These are phyloP conservation scores for Parascedosporium putredinis DNA, from an alignment of 2,329 filamentous ascomycete genomes.

Conservation along the genomic window DNA sequence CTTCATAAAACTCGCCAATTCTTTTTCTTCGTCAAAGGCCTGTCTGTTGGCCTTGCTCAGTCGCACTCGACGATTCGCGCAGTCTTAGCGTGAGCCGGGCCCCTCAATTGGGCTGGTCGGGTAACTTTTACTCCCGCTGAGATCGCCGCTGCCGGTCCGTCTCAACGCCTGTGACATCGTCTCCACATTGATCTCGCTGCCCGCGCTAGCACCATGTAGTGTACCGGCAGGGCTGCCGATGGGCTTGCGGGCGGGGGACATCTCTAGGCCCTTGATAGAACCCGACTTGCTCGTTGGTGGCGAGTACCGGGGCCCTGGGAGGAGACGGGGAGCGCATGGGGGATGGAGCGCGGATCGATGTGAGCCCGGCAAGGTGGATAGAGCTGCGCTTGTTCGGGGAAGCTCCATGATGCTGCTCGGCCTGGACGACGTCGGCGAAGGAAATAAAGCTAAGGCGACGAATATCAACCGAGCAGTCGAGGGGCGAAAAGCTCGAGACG, in stretches of 20 bases:
- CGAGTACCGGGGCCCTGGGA: constrained; percentile 59
- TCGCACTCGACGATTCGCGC: neutral
- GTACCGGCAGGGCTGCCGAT: constrained; percentile 54
- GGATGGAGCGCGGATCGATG: constrained; percentile 60
- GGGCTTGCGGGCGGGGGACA: constrained; percentile 51
- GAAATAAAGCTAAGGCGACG: constrained; percentile 88
- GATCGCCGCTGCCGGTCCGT: constrained; percentile 74
- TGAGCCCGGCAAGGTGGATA: constrained; percentile 57
- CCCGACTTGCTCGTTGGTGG: constrained; percentile 68
- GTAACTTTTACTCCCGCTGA: constrained; percentile 46
- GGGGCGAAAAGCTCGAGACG: constrained; percentile 62
- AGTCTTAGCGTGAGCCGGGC: constrained; percentile 9
- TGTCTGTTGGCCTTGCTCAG: neutral
- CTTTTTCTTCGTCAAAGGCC: neutral
- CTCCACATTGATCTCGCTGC: constrained; percentile 78
- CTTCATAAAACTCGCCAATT: too few species aligned
- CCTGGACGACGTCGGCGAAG: constrained; percentile 89
- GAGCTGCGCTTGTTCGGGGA: constrained; percentile 54
- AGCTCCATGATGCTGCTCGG: constrained; percentile 51
- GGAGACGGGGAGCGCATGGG: constrained; percentile 71
- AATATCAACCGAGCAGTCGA: constrained; percentile 61
- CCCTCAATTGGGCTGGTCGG: constrained; percentile 47
- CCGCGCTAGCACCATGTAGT: constrained; percentile 36
- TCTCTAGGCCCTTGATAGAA: constrained; percentile 63
- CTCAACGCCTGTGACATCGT: constrained; percentile 86